Conservation (phyloP, 306 rosid genomes). For the Clitoria ternatea region DNA sequence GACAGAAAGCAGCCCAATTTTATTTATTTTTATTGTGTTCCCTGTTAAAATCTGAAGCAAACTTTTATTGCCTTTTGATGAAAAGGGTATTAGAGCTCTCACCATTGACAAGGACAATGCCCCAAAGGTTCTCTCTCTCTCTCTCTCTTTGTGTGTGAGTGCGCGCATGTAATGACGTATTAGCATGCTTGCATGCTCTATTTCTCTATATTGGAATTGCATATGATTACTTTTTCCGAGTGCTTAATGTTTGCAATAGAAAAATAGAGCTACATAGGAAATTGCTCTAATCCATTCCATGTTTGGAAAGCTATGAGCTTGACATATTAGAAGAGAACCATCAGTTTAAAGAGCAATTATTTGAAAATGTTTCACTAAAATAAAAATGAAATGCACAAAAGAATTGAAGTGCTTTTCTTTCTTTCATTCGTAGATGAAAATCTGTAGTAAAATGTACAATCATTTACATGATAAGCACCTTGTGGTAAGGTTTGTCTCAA, state of each 20-base stretch:
- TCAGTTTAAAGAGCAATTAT: not conserved
- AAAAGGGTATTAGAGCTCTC: conserved; percentile 91
- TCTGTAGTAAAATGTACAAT: not conserved
- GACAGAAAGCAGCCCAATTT: not conserved
- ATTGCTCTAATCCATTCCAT: not conserved
- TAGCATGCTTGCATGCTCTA: not conserved
- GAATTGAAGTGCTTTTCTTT: not conserved
- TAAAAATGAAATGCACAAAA: not conserved
- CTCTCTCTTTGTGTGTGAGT: too few relatives aligned
- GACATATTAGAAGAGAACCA: not conserved
- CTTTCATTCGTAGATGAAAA: not conserved
- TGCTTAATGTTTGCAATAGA: not conserved
- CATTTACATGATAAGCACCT: not conserved
- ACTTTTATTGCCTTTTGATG: conserved; percentile 25
- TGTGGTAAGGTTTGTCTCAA: not conserved
- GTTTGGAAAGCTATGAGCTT: not conserved
- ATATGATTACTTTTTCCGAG: not conserved
- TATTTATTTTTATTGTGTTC: not conserved
- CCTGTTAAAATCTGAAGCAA: conserved; percentile 21
- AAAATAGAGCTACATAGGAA: not conserved
- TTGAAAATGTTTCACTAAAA: not conserved
- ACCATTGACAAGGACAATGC: conserved; percentile 90
- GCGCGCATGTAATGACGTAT: too few relatives aligned
- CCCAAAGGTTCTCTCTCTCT: conserved; percentile 64
- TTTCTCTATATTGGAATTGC: not conserved